Percentiles rank a stretch among this genome's conserved stretches.
Evolutionary conservation across 2,329 filamentous ascomycete genomes (phyloP).

Genomic region (Aspergillus flavus): DNA sequence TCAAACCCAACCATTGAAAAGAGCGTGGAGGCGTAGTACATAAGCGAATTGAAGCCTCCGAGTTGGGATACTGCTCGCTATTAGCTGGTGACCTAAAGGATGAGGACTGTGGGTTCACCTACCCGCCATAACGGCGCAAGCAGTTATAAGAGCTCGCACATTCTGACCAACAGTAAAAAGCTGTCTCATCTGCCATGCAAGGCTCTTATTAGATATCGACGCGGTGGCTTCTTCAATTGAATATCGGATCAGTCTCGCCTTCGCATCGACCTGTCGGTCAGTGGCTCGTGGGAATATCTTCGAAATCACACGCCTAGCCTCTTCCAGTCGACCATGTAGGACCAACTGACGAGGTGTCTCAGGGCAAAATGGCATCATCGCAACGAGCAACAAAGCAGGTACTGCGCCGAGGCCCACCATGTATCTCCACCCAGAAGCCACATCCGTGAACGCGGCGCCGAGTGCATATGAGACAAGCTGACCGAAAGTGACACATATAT

Average conservation of each 20-base stretch:
- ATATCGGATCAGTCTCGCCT: slow-evolving; percentile 46
- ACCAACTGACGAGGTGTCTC: slow-evolving; percentile 54
- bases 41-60: slow-evolving; percentile 48
- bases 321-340: slow-evolving; percentile 43
- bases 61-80: slow-evolving; percentile 53
- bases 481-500: slow-evolving; percentile 49
- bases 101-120: slow-evolving; percentile 40
- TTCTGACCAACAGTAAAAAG: slow-evolving; percentile 50
- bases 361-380: slow-evolving; percentile 50
- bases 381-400: slow-evolving; percentile 49
- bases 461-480: slow-evolving; percentile 48
- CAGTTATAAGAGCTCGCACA: slow-evolving; percentile 47
- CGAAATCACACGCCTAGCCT: slow-evolving; percentile 40
- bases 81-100: slow-evolving; percentile 51
- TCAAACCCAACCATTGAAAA: slow-evolving; percentile 54
- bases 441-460: slow-evolving; percentile 45
- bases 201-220: slow-evolving; percentile 38
- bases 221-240: slow-evolving; percentile 39
- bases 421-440: slow-evolving; percentile 52
- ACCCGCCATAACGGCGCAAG: slow-evolving; percentile 53
- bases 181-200: slow-evolving; percentile 49
- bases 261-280: slow-evolving; percentile 47
- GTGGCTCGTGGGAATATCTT: slow-evolving; percentile 33
- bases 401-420: slow-evolving; percentile 54
- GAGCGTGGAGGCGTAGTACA: slow-evolving; percentile 49